Evolutionary conservation across 129 eudicot genomes (phyloP), one percentile per base, ranked within the genome.

Genomic region (Erigeron canadensis): DNA sequence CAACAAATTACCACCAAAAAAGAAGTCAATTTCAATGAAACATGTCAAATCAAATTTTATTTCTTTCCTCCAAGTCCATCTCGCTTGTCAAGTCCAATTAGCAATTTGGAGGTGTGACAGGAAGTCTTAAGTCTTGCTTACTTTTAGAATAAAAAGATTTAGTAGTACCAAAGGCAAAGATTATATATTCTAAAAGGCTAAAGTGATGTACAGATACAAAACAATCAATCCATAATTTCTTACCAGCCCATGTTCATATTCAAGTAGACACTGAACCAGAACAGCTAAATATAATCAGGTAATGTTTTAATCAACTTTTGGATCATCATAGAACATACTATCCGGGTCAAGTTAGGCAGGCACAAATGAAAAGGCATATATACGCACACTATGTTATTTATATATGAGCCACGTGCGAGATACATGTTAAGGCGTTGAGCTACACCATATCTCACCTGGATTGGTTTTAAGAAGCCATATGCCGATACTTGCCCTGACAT

Each of bases 81-180:
- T 23, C 60, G 34, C 44, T 48, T 68, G 72, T 47, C 70, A 73
- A 34, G 28, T 73, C 48, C 51, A 63, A 5, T 50, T 38, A 42
- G 55, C 56, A 51, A 34, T 7, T 63, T 74, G 41, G 15, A 58
- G 44, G 62, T 50, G 60, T 68, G 61, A 68, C 61, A 68, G 46
- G 45, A 68, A 67, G 46, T 38, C 57, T 48, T 51, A 18, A 68
- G 50, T 12, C 44, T 46, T 56, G 47, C 34, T 50, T 42, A 39
- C 17, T 57, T 41, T 70, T 34, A 18, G 75, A 40, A 64, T 45
- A 23, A 23, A 40, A 47, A 67, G 39, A 56, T 41, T 37, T 37
- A 58, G 40, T 21, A 61, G 56, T 5, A 15, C 56, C 41, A 58
- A 61, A 61, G 66, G 45, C 45, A 61, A 28, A 60, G 12, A 11